Conservation (phyloP, 2,329 filamentous ascomycete species). For the Neodidymelliopsis sp. region DNA sequence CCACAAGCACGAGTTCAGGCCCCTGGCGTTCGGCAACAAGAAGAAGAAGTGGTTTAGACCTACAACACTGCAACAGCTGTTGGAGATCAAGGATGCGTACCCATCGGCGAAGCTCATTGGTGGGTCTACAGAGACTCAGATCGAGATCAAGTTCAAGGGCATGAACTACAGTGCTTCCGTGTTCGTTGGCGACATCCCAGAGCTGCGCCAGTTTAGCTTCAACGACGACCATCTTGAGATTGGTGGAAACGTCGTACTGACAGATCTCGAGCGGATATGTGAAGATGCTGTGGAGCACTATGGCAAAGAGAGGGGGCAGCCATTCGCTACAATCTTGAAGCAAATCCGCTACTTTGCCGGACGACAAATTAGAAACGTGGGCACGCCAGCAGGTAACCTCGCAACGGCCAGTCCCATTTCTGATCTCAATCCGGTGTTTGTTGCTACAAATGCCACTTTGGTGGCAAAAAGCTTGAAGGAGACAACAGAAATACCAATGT, state of each 20-base stretch:
- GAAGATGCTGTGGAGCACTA: conserved; percentile 81
- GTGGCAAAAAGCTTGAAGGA: conserved; percentile 78
- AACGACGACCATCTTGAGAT: conserved; percentile 85
- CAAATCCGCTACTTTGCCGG: conserved; percentile 95
- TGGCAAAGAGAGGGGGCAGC: conserved; percentile 73
- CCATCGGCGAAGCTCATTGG: conserved; percentile 93
- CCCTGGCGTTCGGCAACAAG: conserved; percentile 92
- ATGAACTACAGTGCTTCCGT: conserved; percentile 90
- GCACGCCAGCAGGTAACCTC: conserved; percentile 92
- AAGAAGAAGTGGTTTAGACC: conserved; percentile 93
- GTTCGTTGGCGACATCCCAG: conserved; percentile 90
- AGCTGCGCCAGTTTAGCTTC: conserved; percentile 82
- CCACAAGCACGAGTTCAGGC: conserved; percentile 80
- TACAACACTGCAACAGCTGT: conserved; percentile 81
- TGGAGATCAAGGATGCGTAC: conserved; percentile 87
- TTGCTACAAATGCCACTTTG: conserved; percentile 82
- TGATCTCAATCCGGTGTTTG: conserved; percentile 92
- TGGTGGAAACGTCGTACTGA: conserved; percentile 90
- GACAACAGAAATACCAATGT: conserved; percentile 88
- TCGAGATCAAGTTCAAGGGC: conserved; percentile 97
- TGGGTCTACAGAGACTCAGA: conserved; percentile 96
- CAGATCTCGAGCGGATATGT: conserved; percentile 87
- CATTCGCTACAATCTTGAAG: conserved; percentile 90
- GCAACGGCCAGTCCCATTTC: conserved; percentile 96
- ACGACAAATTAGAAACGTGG: conserved; percentile 95